phyloP scores from a whole-genome alignment of 768 basidiomycete species.

The Panaeolus cyanescens region DNA sequence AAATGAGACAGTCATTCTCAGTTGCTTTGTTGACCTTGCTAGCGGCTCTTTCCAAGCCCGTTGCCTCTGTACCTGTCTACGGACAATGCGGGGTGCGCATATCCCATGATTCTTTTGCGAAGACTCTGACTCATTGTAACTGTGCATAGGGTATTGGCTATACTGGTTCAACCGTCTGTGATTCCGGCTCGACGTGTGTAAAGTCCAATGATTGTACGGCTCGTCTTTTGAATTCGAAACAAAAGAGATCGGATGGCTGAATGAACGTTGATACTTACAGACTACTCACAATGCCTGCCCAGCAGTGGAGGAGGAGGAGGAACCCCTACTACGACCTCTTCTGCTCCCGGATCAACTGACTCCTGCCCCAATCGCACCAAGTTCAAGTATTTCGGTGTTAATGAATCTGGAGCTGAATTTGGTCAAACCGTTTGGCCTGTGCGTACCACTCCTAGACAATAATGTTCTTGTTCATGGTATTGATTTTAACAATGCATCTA shows the following conservation, averaged over 20 bases:
- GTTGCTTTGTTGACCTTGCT: slow-evolving; percentile 35
- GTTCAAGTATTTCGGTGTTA: slow-evolving; percentile 66
- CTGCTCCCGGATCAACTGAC: slow-evolving; percentile 27
- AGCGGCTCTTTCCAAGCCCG: slow-evolving; percentile 27
- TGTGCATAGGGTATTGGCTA: slow-evolving; percentile 39
- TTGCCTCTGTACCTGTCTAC: slow-evolving; percentile 40
- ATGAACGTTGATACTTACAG: slow-evolving; percentile 23
- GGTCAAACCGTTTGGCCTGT: slow-evolving; percentile 52
- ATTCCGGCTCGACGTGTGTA: slow-evolving; percentile 43
- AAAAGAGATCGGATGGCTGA: neutral
- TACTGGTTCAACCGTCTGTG: slow-evolving; percentile 47
- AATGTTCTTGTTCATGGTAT: neutral
- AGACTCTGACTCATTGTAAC: neutral
- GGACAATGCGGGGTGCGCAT: slow-evolving; percentile 53
- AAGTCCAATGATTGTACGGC: slow-evolving; percentile 42
- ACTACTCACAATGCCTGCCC: slow-evolving; percentile 51
- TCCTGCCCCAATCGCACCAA: slow-evolving; percentile 44
- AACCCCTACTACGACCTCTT: slow-evolving; percentile 27
- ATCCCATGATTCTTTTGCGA: slow-evolving; percentile 3
- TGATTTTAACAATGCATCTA: too few species aligned
- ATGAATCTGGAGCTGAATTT: slow-evolving; percentile 65
- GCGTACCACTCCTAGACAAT: slow-evolving; percentile 5
- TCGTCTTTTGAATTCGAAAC: neutral
- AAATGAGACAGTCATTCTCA: slow-evolving; percentile 32
- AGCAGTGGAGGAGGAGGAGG: slow-evolving; percentile 6